Evolutionary conservation across 2,329 filamentous ascomycete species (phyloP).

Genomic region (Fusarium sp.): DNA sequence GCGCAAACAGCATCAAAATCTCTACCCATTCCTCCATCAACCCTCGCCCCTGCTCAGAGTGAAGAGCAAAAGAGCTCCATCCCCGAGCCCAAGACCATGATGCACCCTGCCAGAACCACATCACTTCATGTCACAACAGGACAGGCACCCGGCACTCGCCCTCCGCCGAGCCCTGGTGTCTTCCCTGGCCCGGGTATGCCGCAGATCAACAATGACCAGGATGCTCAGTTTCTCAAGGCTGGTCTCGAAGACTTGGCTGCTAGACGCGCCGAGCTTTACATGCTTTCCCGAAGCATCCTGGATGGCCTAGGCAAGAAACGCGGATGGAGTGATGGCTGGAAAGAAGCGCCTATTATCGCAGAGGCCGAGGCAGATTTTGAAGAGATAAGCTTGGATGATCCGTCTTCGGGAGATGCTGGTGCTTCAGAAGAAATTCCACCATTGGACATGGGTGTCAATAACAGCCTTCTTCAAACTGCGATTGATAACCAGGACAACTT

Average conservation of each 20-base stretch:
- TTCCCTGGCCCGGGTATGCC: conserved; percentile 63
- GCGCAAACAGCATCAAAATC: conserved; percentile 78
- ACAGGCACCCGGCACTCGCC: conserved; percentile 50
- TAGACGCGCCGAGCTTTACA: conserved; percentile 82
- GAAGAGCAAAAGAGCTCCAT: conserved; percentile 72
- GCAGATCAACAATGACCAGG: conserved; percentile 55
- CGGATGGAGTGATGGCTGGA: conserved; percentile 84
- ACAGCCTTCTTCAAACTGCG: conserved; percentile 69
- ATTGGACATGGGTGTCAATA: conserved; percentile 52
- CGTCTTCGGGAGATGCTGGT: conserved; percentile 38
- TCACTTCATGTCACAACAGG: conserved; percentile 64
- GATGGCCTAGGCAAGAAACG: conserved; percentile 77
- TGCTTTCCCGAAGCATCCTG: conserved; percentile 82
- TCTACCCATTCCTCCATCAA: conserved; percentile 72
- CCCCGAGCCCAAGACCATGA: conserved; percentile 76
- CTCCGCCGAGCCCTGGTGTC: conserved; percentile 61
- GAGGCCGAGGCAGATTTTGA: conserved; percentile 63
- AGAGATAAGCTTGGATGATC: conserved; percentile 66
- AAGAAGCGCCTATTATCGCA: conserved; percentile 64
- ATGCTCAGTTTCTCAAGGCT: conserved; percentile 64
- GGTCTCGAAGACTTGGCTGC: conserved; percentile 87
- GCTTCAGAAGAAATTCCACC: conserved; percentile 19
- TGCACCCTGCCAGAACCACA: conserved; percentile 73
- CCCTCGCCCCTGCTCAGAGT: conserved; percentile 58
- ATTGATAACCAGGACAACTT: conserved; percentile 72